Evolutionary conservation across 2,329 filamentous ascomycete species (phyloP).

Genomic region (Leptoxyphium fumago): DNA sequence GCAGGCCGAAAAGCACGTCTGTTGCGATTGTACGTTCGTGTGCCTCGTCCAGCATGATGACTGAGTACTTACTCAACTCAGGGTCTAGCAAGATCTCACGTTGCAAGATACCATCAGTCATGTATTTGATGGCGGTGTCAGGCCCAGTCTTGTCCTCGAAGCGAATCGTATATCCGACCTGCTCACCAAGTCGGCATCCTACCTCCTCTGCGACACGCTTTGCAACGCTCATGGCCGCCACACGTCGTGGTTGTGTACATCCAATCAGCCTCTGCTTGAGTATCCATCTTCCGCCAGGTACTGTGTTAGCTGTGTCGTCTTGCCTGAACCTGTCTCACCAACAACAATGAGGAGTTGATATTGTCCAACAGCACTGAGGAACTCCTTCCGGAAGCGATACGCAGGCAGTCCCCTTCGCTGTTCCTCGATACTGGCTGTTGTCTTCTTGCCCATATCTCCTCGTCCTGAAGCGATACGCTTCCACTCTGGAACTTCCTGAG

Average conservation of each 20-base stretch:
- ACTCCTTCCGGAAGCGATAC: conserved; percentile 70
- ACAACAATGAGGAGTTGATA: conserved; percentile 94
- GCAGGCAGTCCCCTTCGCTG: conserved; percentile 84
- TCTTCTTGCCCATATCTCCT: conserved; percentile 73
- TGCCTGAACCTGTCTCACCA: conserved; percentile 91
- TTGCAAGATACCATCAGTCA: conserved; percentile 98
- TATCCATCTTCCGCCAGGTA: conserved; percentile 90
- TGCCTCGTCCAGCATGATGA: conserved; percentile 96
- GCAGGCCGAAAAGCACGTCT: conserved; percentile 80
- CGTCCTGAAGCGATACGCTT: conserved; percentile 63
- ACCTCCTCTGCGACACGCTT: conserved; percentile 95
- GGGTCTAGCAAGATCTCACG: conserved; percentile 89
- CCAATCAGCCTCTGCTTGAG: conserved; percentile 74
- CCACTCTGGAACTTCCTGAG: conserved; percentile 76
- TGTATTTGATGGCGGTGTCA: conserved; percentile 92
- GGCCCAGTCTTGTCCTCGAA: conserved; percentile 90
- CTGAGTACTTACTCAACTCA: conserved; percentile 75
- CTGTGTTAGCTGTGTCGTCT: conserved; percentile 92
- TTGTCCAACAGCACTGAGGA: conserved; percentile 72
- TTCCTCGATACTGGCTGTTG: conserved; percentile 84
- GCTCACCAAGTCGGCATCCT: conserved; percentile 74
- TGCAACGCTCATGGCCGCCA: conserved; percentile 93
- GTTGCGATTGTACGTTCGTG: conserved; percentile 95
- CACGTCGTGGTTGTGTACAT: conserved; percentile 91
- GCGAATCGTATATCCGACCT: conserved; percentile 93